These are phyloP conservation scores for Xylariaceae sp. DNA, from an alignment of 2,329 filamentous ascomycete species.

Conservation along the genomic window DNA sequence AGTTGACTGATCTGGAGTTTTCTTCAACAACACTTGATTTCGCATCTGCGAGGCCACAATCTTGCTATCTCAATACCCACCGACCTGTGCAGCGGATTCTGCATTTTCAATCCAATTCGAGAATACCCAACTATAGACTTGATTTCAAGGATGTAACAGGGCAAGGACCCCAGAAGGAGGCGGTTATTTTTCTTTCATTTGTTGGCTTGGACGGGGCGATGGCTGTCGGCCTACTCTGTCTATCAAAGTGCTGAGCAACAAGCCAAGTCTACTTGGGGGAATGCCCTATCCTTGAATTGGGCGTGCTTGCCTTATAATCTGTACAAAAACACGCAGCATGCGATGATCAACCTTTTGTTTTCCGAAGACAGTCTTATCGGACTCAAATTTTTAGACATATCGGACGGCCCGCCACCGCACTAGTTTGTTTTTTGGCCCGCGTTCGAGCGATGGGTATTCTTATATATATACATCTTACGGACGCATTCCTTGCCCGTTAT, in stretches of 20 bases:
- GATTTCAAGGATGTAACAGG: slow-evolving; percentile 24
- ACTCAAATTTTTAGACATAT: slow-evolving; percentile 1
- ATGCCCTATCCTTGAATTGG: slow-evolving; percentile 7
- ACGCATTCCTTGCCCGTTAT: no score
- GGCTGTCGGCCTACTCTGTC: slow-evolving; percentile 7
- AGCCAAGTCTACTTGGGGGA: no score
- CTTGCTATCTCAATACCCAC: slow-evolving; percentile 25
- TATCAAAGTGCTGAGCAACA: slow-evolving; percentile 1
- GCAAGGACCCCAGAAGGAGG: slow-evolving; percentile 2
- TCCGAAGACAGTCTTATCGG: slow-evolving; percentile 9
- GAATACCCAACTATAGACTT: slow-evolving; percentile 33
- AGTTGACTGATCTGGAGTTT: slow-evolving; percentile 19
- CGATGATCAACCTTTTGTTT: slow-evolving; percentile 7
- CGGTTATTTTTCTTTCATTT: slow-evolving; percentile 22
- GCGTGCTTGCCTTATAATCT: slow-evolving; percentile 4
- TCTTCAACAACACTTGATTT: slow-evolving; percentile 14
- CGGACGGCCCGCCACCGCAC: slow-evolving; percentile 10
- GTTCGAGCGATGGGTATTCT: slow-evolving; percentile 12
- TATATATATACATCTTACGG: slow-evolving; percentile 11
- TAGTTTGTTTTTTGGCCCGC: slow-evolving; percentile 18
- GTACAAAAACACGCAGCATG: slow-evolving; percentile 19
- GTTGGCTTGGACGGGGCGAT: slow-evolving; percentile 12
- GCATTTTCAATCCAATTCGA: slow-evolving; percentile 24
- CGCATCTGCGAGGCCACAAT: slow-evolving; percentile 23
- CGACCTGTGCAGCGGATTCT: slow-evolving; percentile 14